Conservation (phyloP, 371 early-diverging fungal genomes). For the Mucor sp. region DNA sequence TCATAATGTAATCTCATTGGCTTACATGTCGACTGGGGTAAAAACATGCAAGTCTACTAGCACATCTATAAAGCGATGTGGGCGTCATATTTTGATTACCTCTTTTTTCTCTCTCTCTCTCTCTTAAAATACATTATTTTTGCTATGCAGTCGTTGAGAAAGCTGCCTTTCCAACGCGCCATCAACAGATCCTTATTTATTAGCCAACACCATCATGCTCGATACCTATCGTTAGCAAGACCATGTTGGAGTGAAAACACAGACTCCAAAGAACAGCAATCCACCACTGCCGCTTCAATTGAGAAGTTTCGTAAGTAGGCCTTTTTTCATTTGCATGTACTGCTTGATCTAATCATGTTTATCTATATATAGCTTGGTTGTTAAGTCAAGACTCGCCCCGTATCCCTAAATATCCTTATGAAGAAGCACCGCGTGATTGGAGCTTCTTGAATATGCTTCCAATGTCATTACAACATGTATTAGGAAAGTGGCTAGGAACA, state of each 20-base stretch:
- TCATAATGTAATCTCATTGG: not conserved
- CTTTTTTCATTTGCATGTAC: not conserved
- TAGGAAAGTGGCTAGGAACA: slow-evolving; percentile 50
- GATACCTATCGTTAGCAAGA: not conserved
- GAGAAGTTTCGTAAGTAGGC: slow-evolving; percentile 21
- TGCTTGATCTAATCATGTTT: not conserved
- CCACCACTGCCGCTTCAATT: not conserved
- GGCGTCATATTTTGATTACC: not conserved
- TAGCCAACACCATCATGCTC: not conserved
- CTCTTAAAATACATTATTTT: not conserved
- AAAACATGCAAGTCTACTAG: not conserved
- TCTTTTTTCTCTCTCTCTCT: not conserved
- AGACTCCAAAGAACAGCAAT: not conserved
- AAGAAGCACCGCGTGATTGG: slow-evolving; percentile 43
- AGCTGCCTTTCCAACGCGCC: not conserved
- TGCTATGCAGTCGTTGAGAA: not conserved
- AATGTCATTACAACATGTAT: slow-evolving; percentile 41
- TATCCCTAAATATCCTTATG: slow-evolving; percentile 55
- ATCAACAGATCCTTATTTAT: not conserved
- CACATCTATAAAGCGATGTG: not conserved
- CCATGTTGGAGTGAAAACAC: not conserved
- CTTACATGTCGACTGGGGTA: not conserved
- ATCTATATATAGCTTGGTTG: slow-evolving; percentile 48
- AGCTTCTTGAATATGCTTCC: slow-evolving; percentile 49
- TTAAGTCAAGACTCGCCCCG: slow-evolving; percentile 45